Base-by-base conservation (phyloP, 1,139 yeast genomes). In the Suhomyces bokatorum region DNA sequence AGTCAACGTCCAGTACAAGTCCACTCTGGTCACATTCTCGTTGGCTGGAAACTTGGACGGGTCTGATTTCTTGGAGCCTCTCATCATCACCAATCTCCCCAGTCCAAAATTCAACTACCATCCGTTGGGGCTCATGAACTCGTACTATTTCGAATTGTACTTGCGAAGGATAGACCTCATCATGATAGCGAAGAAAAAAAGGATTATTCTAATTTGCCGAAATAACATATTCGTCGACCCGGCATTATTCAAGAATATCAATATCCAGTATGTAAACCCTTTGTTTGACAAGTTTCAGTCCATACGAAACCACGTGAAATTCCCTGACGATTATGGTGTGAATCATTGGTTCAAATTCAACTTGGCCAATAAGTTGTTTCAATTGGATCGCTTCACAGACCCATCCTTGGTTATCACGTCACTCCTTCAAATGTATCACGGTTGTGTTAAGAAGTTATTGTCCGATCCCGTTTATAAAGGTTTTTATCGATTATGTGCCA, bases 281-380 rank as follows among this genome's bases (percentile, higher is more conserved):
- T 41, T 42, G 12, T 48, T 50, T 31, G 66, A 60, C 35, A 53
- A 50, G 34, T 50, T 55, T 31, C 49, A 37, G 17, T 47, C 37
- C 15, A 38, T 13, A 30, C 51, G 34, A 39, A 35, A 38, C 36
- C 53, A 17, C 54, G 54, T 35, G 43, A 44, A 44, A 50, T 50
- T 62, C 24, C 67, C 67, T 6, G 53, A 52, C 40, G 62, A 60
- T 14, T 59, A 45, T 40, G 67, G 66, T 1, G 45, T 62, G 42
- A 52, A 42, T 36, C 52, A 46, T 35, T 60, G 56, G 58, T 11
- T 53, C 17, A 45, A 39, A 12, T 37, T 40, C 32, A 40, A 48
- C 22, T 24, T 51, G 7, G 27, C 35, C 6, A 37, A 48, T 16
- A 37, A 36, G n/a, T 12, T 47, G 8, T 37, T 36, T 33, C 43